Conservation (phyloP, 768 basidiomycete species). For the Suillus variegatus region DNA sequence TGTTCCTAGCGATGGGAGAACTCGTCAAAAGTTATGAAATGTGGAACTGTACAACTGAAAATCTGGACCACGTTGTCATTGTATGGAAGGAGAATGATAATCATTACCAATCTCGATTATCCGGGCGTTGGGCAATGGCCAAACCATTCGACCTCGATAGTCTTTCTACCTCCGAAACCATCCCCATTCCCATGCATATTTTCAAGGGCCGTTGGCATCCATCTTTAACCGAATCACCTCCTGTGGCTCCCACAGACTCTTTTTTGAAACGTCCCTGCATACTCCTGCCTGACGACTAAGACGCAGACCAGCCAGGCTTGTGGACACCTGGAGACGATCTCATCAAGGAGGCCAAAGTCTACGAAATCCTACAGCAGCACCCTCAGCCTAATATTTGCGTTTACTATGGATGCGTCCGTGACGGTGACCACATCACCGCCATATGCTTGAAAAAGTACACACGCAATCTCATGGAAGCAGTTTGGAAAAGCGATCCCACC, state of each 20-base stretch:
- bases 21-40: not conserved
- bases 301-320: not conserved
- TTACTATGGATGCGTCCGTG: slow-evolving; percentile 23
- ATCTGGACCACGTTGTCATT: too few species aligned
- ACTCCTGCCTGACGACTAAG: not conserved
- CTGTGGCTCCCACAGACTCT: not conserved
- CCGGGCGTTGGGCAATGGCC: too few species aligned
- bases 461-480: not conserved
- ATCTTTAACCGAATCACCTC: not conserved
- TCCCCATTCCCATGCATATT: not conserved
- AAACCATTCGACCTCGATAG: not conserved
- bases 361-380: slow-evolving; percentile 7
- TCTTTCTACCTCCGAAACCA: not conserved
- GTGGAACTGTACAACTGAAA: not conserved
- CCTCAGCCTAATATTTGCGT: slow-evolving; percentile 23
- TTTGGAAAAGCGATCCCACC: not conserved
- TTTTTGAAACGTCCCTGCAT: not conserved
- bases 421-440: slow-evolving; percentile 15
- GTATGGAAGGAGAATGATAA: not conserved
- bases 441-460: slow-evolving; percentile 16
- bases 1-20: not conserved
- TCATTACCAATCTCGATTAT: not conserved
- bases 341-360: slow-evolving; percentile 3
- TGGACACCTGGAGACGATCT: not conserved
- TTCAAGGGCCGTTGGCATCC: not conserved